Base-by-base conservation (phyloP, 2,329 filamentous ascomycete genomes). In the Aspergillus thermomutatus region DNA sequence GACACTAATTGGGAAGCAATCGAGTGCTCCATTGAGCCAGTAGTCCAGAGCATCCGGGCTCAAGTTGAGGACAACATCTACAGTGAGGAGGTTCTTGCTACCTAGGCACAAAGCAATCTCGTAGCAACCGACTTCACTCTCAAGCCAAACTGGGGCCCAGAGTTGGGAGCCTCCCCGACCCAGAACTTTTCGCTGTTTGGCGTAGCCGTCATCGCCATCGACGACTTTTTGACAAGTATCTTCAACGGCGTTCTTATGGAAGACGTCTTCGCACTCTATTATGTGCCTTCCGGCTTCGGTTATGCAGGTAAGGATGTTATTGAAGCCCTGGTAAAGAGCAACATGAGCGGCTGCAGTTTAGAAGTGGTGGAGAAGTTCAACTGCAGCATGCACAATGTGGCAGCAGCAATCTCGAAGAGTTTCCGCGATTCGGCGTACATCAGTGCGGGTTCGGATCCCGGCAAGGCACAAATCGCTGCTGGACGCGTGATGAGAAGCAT, bases 331-430 rank as follows among this genome's bases (percentile, higher is more conserved):
- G 14, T 25, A 1, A 27, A 43, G 27, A 41, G 51, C 23, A 50
- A 56, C 19, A 34, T 53, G 1, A 54, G 47, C 17, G 40, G 25
- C 19, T 56, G 53, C 50, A 5, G 37, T 1, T 14, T 11, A n/a
- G 10, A 47, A 1, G 41, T 28, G 4, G 25, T 28, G 3, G 40
- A 50, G 25, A 52, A 56, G 41, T 40, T 62, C 2, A 37, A 49
- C 8, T 58, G 55, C 41, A 50, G 37, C 17, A 59, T 59, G 56
- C 21, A 53, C 9, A 57, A 59, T 7, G 52, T 59, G 3, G 60
- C 58, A 2, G 34, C 31, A 1, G 60, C 60, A 1, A 58, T 60
- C 56, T 40, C 56, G 1, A 60, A 49, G 37, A 53, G 50, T 4
- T 56, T 49, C 25, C 56, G 55, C 1, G 60, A 61, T 19, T 54